Evolutionary conservation across 495 filamentous ascomycete species (phyloP).

Genomic region (Thozetella sp.): DNA sequence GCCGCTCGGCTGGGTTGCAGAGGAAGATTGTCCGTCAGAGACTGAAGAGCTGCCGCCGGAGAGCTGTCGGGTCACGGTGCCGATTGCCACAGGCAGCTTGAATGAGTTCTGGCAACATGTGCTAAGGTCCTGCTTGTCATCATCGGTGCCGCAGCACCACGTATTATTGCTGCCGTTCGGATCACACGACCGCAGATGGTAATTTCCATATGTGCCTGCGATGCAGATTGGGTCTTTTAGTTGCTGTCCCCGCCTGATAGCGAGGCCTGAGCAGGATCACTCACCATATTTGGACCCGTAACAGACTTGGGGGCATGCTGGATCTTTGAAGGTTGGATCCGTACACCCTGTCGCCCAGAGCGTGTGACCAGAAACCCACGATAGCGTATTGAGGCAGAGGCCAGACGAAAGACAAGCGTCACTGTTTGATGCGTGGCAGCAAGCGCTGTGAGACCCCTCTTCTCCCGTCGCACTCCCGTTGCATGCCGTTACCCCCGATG

Average conservation of each 20-base stretch:
- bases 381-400: not conserved
- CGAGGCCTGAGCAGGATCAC: too few species aligned
- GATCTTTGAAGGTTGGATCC: not conserved
- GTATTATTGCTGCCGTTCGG: conserved; percentile 11
- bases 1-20: too few species aligned
- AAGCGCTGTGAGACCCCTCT: not conserved
- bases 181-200: conserved; percentile 15
- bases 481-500: too few species aligned
- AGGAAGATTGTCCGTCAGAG: too few species aligned
- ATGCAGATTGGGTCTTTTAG: not conserved
- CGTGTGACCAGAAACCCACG: not conserved
- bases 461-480: too few species aligned
- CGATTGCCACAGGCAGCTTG: conserved; percentile 13
- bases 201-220: conserved; percentile 14
- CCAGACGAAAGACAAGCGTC: not conserved
- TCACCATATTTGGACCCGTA: not conserved
- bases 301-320: not conserved
- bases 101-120: conserved; percentile 18
- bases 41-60: too few species aligned
- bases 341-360: not conserved
- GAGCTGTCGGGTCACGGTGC: conserved; percentile 17
- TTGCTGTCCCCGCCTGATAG: not conserved
- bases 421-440: not conserved
- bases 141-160: conserved; percentile 20
- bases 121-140: conserved; percentile 9